phyloP scores from a whole-genome alignment of 768 basidiomycete species.

The Hygrocybe punicea region DNA sequence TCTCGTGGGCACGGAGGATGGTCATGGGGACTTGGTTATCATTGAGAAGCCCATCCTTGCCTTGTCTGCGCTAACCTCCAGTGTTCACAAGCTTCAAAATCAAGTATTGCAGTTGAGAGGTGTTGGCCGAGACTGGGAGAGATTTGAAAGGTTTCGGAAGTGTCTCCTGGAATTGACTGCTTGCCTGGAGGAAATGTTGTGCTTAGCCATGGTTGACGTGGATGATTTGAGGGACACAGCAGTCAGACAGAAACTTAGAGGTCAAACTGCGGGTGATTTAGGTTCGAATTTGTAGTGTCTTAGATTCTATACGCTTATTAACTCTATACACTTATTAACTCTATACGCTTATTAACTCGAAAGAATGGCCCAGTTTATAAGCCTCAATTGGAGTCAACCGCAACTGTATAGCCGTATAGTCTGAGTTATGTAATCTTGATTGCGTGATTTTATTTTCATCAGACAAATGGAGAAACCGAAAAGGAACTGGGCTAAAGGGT shows the following conservation, averaged over 20 bases:
- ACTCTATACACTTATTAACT: too few species aligned
- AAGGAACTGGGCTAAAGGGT: conserved; percentile 10
- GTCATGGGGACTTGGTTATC: background rate
- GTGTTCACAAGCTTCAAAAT: background rate
- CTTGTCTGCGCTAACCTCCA: background rate
- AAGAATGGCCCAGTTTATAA: too few species aligned
- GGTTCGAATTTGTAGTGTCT: background rate
- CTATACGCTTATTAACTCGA: too few species aligned
- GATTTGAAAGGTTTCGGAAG: background rate
- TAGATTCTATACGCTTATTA: too few species aligned
- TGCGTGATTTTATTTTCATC: background rate
- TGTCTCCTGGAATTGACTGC: background rate
- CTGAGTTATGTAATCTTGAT: background rate
- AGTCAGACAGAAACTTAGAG: background rate
- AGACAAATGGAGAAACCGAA: background rate
- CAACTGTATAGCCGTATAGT: background rate
- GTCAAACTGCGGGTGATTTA: background rate
- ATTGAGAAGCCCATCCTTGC: background rate
- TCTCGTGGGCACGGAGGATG: background rate
- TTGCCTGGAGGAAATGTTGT: conserved; percentile 2
- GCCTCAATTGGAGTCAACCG: too few species aligned
- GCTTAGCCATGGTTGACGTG: background rate
- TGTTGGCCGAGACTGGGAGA: background rate
- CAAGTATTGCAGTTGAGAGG: background rate
- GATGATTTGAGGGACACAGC: background rate